A percentile compares a stretch with the other conserved stretches of the same genome.
Evolutionary conservation across 306 rosid genomes (phyloP).

Genomic region (Ormosia semicastrata): DNA sequence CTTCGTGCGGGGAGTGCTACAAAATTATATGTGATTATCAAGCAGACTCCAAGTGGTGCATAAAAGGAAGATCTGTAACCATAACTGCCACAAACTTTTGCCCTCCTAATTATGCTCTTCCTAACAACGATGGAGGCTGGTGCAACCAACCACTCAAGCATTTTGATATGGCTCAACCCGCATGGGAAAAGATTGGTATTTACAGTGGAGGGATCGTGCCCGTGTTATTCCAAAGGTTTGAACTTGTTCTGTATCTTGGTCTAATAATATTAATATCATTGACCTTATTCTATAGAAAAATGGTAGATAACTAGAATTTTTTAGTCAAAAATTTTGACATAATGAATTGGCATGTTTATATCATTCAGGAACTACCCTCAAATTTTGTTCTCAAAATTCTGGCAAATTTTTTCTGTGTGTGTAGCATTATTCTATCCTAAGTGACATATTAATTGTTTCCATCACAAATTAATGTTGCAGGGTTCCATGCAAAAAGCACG

Average conservation of each 20-base stretch:
- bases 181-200: slow-evolving; percentile 83
- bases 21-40: slow-evolving; percentile 66
- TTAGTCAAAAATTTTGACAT: no score
- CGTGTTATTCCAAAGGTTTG: slow-evolving; percentile 68
- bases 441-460: not conserved
- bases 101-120: slow-evolving; percentile 68
- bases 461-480: slow-evolving; percentile 29
- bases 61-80: slow-evolving; percentile 62
- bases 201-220: slow-evolving; percentile 85
- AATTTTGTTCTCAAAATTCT: no score
- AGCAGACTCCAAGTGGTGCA: slow-evolving; percentile 69
- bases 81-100: slow-evolving; percentile 78
- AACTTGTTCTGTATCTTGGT: not conserved
- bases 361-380: no score
- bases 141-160: slow-evolving; percentile 88
- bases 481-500: slow-evolving; percentile 65
- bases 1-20: slow-evolving; percentile 79
- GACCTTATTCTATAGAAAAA: not conserved
- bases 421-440: not conserved
- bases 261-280: not conserved
- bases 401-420: no score
- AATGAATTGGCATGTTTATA: no score
- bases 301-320: no score
- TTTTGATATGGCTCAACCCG: slow-evolving; percentile 90
- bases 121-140: slow-evolving; percentile 84